Percentiles rank a stretch among this genome's conserved stretches.
Conservation (phyloP, 495 filamentous ascomycete genomes). For the Xanthoparmelia taractica region DNA sequence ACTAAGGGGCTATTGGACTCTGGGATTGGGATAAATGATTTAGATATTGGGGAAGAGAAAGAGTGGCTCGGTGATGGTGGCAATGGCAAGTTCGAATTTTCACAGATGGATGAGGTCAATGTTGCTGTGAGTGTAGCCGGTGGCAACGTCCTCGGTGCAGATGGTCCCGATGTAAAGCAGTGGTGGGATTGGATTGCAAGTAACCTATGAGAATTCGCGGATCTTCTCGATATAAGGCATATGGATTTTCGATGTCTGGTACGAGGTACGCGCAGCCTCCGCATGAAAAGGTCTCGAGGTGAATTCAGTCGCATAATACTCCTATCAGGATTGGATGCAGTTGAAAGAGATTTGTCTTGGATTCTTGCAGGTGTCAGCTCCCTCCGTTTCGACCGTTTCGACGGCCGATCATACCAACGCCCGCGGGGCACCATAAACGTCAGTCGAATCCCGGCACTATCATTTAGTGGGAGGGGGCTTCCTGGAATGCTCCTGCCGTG, state of each 20-base stretch:
- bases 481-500: background rate
- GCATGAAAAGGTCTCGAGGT: background rate
- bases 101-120: conserved; percentile 72
- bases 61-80: conserved; percentile 77
- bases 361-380: background rate
- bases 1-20: conserved; percentile 76
- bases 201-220: conserved; percentile 37
- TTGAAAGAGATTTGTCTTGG: background rate
- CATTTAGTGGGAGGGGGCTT: background rate
- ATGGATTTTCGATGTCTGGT: background rate
- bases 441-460: background rate
- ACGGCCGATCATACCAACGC: background rate
- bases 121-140: conserved; percentile 71
- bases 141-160: conserved; percentile 65
- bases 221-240: background rate
- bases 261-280: background rate
- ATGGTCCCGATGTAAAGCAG: conserved; percentile 59
- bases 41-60: conserved; percentile 57
- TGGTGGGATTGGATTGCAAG: conserved; percentile 87
- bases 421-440: background rate
- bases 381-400: background rate
- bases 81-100: conserved; percentile 68
- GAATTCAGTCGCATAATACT: background rate
- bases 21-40: conserved; percentile 52
- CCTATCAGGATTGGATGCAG: background rate